Evolutionary conservation across 2,329 filamentous ascomycete genomes (phyloP), one percentile per base, ranked within the genome.

Genomic region (Claviceps cyperi): DNA sequence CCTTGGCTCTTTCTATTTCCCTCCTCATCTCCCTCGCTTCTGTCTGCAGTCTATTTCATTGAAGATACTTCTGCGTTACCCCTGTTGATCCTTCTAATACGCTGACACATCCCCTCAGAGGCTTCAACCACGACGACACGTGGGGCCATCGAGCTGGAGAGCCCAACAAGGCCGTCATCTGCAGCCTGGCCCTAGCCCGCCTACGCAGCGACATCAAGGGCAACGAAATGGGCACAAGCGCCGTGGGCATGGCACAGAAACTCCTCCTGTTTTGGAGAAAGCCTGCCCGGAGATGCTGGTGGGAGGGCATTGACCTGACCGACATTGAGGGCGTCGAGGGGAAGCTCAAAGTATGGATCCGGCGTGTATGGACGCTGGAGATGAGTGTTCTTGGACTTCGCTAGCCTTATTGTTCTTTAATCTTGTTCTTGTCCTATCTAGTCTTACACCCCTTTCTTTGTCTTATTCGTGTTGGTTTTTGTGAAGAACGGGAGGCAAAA

Each of bases 81-180:
- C 41, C 21, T 28, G 41, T 24, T 43, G 28, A 11, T 14, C 15
- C 21, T 15, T 2, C 4, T 28, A n/a, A 36, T 47, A 19, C 11
- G 39, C 36, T 17, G 15, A 14, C 46, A 39, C 4, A 7, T 11
- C 39, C 1, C 17, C 37, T 13, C 58, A 97, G 92, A 58, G 92
- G 92, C 38, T 98, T 98, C 71, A 90, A 97, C 64, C 87, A 94
- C 61, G 86, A 96, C 56, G 92, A 98, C 64, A 77, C 73, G 55
- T 98, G 92, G 92, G 92, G 92, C 36, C 91, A 98, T 66, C 85
- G 92, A 52, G 91, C 92, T n/a, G 86, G 88, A 51, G 92, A 98
- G 67, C 92, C 92, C 13, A 94, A 94, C 72, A 98, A 98, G 72
- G 92, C 92, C 19, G 92, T 98, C 53, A 92, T 98, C 59, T 98